Percentiles rank a stretch among this genome's conserved stretches.
Conservation (phyloP, 345 rosid species). For the Populus nigra region DNA sequence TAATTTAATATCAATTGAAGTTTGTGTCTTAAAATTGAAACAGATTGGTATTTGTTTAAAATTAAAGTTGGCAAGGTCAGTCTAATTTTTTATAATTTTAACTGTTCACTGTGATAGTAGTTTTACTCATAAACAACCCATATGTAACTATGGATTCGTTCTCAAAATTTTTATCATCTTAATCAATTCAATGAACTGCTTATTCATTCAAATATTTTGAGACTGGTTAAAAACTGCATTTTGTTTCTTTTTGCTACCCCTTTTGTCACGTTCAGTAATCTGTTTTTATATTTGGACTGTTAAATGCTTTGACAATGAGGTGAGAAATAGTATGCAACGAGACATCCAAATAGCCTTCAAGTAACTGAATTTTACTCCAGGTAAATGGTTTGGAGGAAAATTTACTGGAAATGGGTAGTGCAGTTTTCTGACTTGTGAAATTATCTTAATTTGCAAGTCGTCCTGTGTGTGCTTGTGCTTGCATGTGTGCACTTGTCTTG, state of each 20-base stretch:
- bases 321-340: background rate
- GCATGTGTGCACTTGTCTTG: background rate
- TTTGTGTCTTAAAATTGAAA: background rate
- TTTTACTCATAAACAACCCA: too few species aligned
- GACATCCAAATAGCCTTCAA: background rate
- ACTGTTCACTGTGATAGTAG: background rate
- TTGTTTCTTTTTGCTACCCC: background rate
- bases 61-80: background rate
- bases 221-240: background rate
- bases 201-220: background rate
- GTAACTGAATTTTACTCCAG: background rate
- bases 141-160: too few species aligned
- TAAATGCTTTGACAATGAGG: background rate
- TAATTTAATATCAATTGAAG: background rate
- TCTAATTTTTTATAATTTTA: background rate
- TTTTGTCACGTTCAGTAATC: background rate
- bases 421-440: background rate
- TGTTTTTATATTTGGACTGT: background rate
- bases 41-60: background rate
- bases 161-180: background rate
- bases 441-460: background rate
- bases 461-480: background rate
- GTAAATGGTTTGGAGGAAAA: background rate
- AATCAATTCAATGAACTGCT: background rate
- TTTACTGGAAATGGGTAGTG: background rate